phyloP scores from a whole-genome alignment of 306 rosid species.

The Oemleria cerasiformis region DNA sequence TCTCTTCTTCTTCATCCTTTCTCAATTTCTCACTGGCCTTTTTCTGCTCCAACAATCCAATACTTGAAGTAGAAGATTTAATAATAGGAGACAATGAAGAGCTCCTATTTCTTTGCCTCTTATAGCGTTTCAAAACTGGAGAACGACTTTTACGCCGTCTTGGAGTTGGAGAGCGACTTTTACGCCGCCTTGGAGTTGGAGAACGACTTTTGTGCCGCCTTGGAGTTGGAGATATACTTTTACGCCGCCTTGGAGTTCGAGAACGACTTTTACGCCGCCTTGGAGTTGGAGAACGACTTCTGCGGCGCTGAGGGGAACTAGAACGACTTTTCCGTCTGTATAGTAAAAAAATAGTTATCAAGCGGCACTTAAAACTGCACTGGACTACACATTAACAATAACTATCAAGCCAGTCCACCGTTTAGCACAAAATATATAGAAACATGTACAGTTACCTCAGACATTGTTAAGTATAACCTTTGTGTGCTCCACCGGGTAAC shows the following conservation, averaged over 20 bases:
- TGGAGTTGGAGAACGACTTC: constrained; percentile 39
- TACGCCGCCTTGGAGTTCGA: constrained; percentile 28
- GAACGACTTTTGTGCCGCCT: constrained; percentile 61
- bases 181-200: constrained; percentile 46
- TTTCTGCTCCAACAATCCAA: constrained; percentile 73
- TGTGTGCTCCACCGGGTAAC: constrained; percentile 96
- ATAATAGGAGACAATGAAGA: constrained; percentile 71
- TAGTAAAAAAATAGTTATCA: constrained; percentile 30
- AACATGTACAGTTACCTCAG: constrained; percentile 90
- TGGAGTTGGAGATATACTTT: constrained; percentile 45
- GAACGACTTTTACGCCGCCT: constrained; percentile 41
- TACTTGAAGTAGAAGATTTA: constrained; percentile 73
- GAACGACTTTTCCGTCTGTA: constrained; percentile 87
- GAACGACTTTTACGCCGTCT: constrained; percentile 44
- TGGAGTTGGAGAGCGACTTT: constrained; percentile 27
- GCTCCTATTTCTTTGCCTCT: constrained; percentile 72
- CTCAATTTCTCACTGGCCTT: constrained; percentile 66
- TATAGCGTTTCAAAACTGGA: constrained; percentile 51
- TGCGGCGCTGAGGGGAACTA: constrained; percentile 42
- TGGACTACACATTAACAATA: constrained; percentile 17
- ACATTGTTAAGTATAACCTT: constrained; percentile 86
- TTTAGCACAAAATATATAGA: constrained; percentile 50
- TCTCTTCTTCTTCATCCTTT: constrained; percentile 87
- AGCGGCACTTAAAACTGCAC: constrained; percentile 22
- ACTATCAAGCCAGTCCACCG: constrained; percentile 56